Percentiles rank a stretch among this genome's conserved stretches.
These are phyloP conservation scores for Solanum verrucosum DNA, from an alignment of 257 asterid genomes.

Conservation along the genomic window DNA sequence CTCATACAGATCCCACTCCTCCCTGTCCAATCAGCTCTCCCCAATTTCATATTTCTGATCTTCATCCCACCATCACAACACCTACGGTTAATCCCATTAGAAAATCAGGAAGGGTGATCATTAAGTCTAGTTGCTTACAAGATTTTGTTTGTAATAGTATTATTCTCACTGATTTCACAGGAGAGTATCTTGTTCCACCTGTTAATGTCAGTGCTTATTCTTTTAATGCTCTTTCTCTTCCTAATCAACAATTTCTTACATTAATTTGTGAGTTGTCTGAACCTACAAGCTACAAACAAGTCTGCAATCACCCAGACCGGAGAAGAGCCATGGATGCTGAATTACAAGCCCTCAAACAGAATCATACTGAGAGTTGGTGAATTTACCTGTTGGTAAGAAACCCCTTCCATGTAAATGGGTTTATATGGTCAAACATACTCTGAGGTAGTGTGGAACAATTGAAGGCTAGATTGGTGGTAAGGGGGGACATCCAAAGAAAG, in stretches of 20 bases:
- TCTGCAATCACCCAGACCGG: no score
- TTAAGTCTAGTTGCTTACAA: background rate
- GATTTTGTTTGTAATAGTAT: no score
- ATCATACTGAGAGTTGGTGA: background rate
- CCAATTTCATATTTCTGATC: no score
- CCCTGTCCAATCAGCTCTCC: no score
- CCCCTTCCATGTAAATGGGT: background rate
- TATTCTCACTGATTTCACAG: background rate
- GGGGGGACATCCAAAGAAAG: background rate
- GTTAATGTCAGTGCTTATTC: no score
- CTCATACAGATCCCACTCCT: no score
- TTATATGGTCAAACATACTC: background rate
- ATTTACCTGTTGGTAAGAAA: background rate
- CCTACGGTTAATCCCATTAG: background rate
- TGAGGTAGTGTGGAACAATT: background rate
- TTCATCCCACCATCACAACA: background rate
- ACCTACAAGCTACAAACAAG: background rate
- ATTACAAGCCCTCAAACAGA: no score
- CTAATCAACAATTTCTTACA: background rate
- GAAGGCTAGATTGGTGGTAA: background rate
- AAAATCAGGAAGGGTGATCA: background rate
- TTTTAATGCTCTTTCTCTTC: no score
- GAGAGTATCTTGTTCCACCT: no score
- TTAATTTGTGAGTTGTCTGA: no score
- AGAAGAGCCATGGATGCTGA: background rate